phyloP scores from a whole-genome alignment of 352 stramenopile species.

The Phytopythium montanum region DNA sequence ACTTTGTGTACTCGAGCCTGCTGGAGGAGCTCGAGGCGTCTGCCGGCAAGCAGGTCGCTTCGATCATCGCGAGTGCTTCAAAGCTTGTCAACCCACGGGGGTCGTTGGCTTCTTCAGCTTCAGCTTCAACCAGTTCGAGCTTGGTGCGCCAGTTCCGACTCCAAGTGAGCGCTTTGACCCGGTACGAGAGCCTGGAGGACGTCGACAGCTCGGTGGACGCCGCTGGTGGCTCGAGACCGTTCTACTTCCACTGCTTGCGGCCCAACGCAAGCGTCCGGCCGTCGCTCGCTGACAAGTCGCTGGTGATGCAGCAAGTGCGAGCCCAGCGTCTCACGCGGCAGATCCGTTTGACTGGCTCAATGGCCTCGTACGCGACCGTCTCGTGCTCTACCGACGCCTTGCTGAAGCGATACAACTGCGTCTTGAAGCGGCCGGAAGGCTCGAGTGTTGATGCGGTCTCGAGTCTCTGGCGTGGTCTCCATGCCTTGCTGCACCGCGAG shows the following conservation, averaged over 20 bases:
- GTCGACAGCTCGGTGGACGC: not conserved
- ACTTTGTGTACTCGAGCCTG: constrained; percentile 41
- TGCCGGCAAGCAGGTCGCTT: constrained; percentile 17
- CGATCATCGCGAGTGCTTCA: constrained; percentile 20
- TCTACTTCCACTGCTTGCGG: constrained; percentile 55
- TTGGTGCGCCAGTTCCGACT: constrained; percentile 43
- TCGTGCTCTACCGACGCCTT: constrained; percentile 18
- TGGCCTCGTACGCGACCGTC: constrained; percentile 21
- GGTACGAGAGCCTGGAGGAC: not conserved
- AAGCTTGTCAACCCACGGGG: not conserved
- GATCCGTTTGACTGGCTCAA: constrained; percentile 20
- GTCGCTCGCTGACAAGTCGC: constrained; percentile 18
- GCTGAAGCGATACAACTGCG: constrained; percentile 23
- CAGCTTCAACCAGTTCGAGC: constrained; percentile 5
- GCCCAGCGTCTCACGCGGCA: constrained; percentile 32
- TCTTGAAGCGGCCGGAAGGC: constrained; percentile 9
- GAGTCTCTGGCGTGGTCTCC: not conserved
- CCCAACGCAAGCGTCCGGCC: constrained; percentile 30
- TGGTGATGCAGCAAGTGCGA: constrained; percentile 28
- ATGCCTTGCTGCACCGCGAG: not conserved
- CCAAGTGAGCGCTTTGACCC: constrained; percentile 24
- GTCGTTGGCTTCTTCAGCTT: not conserved
- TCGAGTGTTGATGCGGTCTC: not conserved
- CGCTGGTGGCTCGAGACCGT: constrained; percentile 18
- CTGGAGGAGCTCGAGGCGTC: constrained; percentile 29